Percentiles rank a stretch among this genome's conserved stretches.
Conservation (phyloP, 805 yeast species). For the Cyberlindnera xishuangbannaensis region DNA sequence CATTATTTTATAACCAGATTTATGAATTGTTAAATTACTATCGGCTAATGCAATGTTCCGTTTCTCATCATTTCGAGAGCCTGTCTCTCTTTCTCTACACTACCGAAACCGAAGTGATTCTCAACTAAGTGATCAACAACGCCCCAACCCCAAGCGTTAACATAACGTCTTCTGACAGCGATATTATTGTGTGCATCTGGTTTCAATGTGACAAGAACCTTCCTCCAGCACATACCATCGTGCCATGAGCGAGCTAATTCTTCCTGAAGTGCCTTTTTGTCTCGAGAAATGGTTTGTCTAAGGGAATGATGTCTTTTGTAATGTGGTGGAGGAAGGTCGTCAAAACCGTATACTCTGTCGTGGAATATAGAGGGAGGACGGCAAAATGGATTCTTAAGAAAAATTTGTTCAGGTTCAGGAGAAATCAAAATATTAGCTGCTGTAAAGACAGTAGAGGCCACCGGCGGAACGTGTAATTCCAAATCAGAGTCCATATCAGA, state of each 20-base stretch:
- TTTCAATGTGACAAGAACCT: constrained; percentile 74
- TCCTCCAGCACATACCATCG: constrained; percentile 78
- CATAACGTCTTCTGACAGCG: constrained; percentile 78
- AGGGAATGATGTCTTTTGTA: constrained; percentile 15
- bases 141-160: constrained; percentile 94
- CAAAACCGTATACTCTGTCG: constrained; percentile 66
- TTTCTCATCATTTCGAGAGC: no score
- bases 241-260: constrained; percentile 88
- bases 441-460: constrained; percentile 70
- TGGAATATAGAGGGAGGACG: constrained; percentile 72
- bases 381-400: constrained; percentile 57
- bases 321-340: constrained; percentile 57
- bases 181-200: constrained; percentile 97
- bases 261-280: constrained; percentile 39
- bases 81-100: no score
- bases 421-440: constrained; percentile 75
- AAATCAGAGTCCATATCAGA: constrained; percentile 12
- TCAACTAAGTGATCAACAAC: constrained; percentile 77
- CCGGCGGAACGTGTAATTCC: constrained; percentile 48
- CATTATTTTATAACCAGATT: no score
- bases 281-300: constrained; percentile 1
- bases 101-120: constrained; percentile 42
- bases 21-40: no score
- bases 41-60: no score
- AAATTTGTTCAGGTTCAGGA: constrained; percentile 68